Conservation (phyloP, 2,329 filamentous ascomycete genomes). For the Penicillium freii region DNA sequence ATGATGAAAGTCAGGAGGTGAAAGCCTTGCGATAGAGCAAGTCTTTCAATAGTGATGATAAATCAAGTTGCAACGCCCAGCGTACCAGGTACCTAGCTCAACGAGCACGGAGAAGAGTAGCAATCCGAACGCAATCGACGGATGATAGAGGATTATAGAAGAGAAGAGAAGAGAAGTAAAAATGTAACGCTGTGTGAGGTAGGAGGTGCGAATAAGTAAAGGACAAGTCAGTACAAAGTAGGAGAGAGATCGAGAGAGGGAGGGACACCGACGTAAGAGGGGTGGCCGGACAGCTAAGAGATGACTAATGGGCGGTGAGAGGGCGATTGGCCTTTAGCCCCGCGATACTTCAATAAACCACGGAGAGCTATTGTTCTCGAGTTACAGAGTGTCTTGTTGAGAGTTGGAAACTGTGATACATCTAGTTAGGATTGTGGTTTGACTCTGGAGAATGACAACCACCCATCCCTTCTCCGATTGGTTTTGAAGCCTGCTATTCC, state of each 20-base stretch:
- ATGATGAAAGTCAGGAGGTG: conserved; percentile 39
- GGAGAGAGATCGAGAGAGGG: conserved; percentile 12
- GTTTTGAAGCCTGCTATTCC: background rate
- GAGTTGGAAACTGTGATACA: background rate
- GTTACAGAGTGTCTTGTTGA: background rate
- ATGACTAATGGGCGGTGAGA: conserved; percentile 11
- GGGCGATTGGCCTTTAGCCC: conserved; percentile 4
- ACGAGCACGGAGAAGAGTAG: conserved; percentile 11
- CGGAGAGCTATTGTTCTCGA: conserved; percentile 1
- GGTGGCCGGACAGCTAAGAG: conserved; percentile 21
- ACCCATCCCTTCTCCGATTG: background rate
- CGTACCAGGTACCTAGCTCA: conserved; percentile 28
- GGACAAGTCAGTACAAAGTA: conserved; percentile 12
- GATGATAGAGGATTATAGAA: background rate
- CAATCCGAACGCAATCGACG: conserved; percentile 12
- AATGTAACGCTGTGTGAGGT: conserved; percentile 2
- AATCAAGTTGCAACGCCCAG: conserved; percentile 29
- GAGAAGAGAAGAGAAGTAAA: conserved; percentile 3
- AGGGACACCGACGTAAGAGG: conserved; percentile 29
- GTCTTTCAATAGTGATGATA: conserved; percentile 38
- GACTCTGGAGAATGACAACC: background rate
- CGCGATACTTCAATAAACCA: conserved; percentile 1
- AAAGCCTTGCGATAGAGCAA: conserved; percentile 45
- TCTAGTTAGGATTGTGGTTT: background rate
- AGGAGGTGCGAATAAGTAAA: conserved; percentile 15